phyloP scores from a whole-genome alignment of 139 green algal species.

The Desmodesmus armatus region DNA sequence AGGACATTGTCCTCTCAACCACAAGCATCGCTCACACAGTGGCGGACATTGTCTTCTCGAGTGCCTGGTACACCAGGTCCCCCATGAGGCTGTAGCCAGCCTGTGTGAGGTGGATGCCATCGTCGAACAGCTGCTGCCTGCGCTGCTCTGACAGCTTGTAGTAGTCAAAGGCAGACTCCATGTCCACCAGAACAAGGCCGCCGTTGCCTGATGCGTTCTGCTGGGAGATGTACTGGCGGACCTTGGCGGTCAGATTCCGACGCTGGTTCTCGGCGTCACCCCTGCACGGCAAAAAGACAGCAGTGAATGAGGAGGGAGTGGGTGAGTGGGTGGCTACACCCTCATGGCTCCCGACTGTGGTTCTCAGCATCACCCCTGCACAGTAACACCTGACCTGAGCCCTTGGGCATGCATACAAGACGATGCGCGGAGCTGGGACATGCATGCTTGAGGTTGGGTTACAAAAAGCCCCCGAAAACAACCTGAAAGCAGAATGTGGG shows the following conservation, averaged over 20 bases:
- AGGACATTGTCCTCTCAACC: too few relatives aligned
- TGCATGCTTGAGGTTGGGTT: too few relatives aligned
- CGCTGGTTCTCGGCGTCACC: conserved; percentile 25
- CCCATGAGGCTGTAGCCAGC: conserved; percentile 32
- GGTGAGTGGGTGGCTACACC: too few relatives aligned
- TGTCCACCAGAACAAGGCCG: conserved; percentile 18
- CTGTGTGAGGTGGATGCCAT: conserved; percentile 37
- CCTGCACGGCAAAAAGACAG: too few relatives aligned
- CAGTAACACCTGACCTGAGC: too few relatives aligned
- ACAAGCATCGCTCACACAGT: not conserved
- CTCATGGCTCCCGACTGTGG: too few relatives aligned
- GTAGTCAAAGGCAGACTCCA: conserved; percentile 32
- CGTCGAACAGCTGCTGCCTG: conserved; percentile 11
- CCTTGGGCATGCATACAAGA: too few relatives aligned
- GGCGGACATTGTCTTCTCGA: conserved; percentile 16
- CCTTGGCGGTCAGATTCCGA: not conserved
- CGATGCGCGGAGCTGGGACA: too few relatives aligned
- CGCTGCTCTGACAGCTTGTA: not conserved
- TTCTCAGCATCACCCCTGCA: too few relatives aligned
- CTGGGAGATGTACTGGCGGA: conserved; percentile 6
- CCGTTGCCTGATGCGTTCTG: not conserved
- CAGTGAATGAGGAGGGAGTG: too few relatives aligned
- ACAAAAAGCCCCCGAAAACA: too few relatives aligned
- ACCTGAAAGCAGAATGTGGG: too few relatives aligned
- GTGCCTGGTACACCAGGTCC: not conserved